A percentile compares a stretch with the other conserved stretches of the same genome.
Conservation (phyloP, 345 rosid species). For the Boechera retrofracta region DNA sequence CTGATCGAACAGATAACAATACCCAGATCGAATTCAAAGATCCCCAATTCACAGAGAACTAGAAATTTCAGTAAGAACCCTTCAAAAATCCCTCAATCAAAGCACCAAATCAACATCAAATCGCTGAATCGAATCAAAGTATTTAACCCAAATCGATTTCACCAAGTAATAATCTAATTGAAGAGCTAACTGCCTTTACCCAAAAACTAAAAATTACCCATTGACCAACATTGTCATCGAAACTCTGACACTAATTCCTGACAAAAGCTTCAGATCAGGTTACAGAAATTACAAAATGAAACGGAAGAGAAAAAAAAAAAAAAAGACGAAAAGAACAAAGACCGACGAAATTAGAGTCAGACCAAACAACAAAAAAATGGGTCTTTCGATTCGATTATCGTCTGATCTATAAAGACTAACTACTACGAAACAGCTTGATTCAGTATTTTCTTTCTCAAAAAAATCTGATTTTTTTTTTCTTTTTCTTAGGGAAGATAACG, state of each 20-base stretch:
- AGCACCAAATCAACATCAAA: conserved; percentile 16
- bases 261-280: conserved; percentile 40
- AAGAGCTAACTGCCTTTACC: conserved; percentile 5
- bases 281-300: not conserved
- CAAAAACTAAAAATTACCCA: not conserved
- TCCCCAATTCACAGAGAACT: conserved; percentile 31
- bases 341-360: conserved; percentile 1
- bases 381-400: conserved; percentile 31
- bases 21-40: conserved; percentile 30
- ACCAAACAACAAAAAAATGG: conserved; percentile 10
- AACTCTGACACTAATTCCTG: conserved; percentile 29
- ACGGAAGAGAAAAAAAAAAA: not conserved
- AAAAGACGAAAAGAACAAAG: conserved; percentile 17
- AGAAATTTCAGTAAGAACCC: conserved; percentile 14
- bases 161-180: conserved; percentile 21
- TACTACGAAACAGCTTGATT: conserved; percentile 25
- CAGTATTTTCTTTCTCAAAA: not conserved
- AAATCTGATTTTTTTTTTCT: not conserved
- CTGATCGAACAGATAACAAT: conserved; percentile 13
- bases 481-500: conserved; percentile 4
- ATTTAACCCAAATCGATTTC: conserved; percentile 31
- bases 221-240: conserved; percentile 28
- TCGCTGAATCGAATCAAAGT: conserved; percentile 13
- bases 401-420: conserved; percentile 29
- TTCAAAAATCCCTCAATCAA: not conserved